These are phyloP conservation scores for Protomyces arabidopsidicola DNA, from an alignment of 1,139 yeast genomes.

Conservation along the genomic window DNA sequence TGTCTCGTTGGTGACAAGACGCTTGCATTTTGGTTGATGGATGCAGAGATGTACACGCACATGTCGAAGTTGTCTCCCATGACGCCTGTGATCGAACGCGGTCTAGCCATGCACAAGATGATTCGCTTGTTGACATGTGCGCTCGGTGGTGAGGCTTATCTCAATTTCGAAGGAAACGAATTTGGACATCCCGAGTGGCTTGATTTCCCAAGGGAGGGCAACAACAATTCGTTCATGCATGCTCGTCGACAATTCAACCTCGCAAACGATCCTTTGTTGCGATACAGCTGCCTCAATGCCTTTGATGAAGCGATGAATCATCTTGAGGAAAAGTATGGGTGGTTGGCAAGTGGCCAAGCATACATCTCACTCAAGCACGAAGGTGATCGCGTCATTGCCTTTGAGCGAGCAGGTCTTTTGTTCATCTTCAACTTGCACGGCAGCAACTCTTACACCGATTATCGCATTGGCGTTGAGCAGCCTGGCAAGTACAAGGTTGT, in stretches of 20 bases:
- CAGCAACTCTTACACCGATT: constrained; percentile 65
- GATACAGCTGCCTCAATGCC: constrained; percentile 69
- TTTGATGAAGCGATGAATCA: constrained; percentile 84
- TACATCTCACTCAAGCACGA: constrained; percentile 86
- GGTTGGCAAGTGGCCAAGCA: constrained; percentile 65
- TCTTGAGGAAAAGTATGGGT: constrained; percentile 62
- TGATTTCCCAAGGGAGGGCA: constrained; percentile 90
- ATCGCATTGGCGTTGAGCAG: constrained; percentile 77
- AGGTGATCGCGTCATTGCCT: constrained; percentile 78
- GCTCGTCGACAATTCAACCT: constrained; percentile 92
- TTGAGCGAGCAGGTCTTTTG: constrained; percentile 78
- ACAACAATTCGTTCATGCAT: constrained; percentile 81
- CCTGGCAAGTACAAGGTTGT: constrained; percentile 74
- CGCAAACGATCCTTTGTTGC: constrained; percentile 68
- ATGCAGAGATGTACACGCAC: constrained; percentile 91
- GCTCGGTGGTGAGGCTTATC: constrained; percentile 92
- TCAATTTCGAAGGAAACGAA: constrained; percentile 95
- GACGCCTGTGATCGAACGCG: constrained; percentile 79
- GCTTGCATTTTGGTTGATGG: constrained; percentile 97
- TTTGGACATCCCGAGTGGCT: constrained; percentile 99
- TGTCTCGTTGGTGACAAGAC: constrained; percentile 97
- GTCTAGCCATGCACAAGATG: constrained; percentile 82
- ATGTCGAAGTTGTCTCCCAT: constrained; percentile 74
- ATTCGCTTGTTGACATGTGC: constrained; percentile 80
- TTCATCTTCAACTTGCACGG: constrained; percentile 90